Conservation (phyloP, 345 rosid species). For the Arabis alpina region DNA sequence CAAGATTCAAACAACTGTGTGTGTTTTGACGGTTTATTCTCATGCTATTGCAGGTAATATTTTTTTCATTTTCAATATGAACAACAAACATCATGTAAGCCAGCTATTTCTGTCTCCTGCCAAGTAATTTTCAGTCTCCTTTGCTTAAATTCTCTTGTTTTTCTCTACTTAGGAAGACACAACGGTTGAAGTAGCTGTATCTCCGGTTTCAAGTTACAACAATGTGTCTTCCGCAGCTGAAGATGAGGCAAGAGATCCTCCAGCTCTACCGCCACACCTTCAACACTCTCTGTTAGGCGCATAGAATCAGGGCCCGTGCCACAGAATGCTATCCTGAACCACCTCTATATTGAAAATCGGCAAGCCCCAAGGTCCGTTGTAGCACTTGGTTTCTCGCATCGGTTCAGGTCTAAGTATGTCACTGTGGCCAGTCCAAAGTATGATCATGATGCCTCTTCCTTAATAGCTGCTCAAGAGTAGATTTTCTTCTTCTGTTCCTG, state of each 20-base stretch:
- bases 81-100: constrained; percentile 63
- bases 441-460: constrained; percentile 24
- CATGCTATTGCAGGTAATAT: neutral
- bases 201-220: constrained; percentile 95
- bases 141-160: neutral
- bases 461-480: neutral
- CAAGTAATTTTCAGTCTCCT: neutral
- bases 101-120: constrained; percentile 13
- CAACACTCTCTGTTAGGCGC: constrained; percentile 63
- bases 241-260: constrained; percentile 94
- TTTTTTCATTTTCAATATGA: constrained; percentile 56
- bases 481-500: neutral
- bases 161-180: constrained; percentile 62
- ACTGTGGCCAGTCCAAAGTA: constrained; percentile 79
- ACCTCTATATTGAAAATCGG: constrained; percentile 86
- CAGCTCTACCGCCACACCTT: constrained; percentile 79
- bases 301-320: constrained; percentile 60
- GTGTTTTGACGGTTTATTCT: neutral
- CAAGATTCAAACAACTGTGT: neutral
- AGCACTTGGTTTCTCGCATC: constrained; percentile 93
- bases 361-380: constrained; percentile 87
- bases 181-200: constrained; percentile 82
- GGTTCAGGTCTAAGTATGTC: constrained; percentile 84
- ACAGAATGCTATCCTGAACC: constrained; percentile 75
- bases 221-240: constrained; percentile 60